These are phyloP conservation scores for Dissophora globulifera DNA, from an alignment of 192 early-diverging fungal species.

Conservation along the genomic window DNA sequence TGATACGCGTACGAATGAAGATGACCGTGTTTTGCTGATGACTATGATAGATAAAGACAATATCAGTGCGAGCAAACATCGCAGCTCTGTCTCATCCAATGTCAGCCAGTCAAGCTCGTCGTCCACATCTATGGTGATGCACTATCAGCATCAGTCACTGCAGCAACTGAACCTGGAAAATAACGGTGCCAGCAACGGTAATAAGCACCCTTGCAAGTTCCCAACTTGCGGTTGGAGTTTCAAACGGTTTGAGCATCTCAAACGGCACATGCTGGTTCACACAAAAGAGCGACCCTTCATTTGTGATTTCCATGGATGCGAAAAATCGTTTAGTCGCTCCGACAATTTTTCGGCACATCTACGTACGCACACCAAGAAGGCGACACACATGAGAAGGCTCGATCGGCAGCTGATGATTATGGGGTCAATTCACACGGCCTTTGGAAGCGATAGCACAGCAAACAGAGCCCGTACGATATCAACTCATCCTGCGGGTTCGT, in stretches of 20 bases:
- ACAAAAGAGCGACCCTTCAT: conserved; percentile 77
- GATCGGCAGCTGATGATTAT: conserved; percentile 27
- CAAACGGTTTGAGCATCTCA: conserved; percentile 85
- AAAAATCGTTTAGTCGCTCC: conserved; percentile 81
- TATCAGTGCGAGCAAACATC: conserved; percentile 26
- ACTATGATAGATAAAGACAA: no score
- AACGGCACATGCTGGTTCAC: conserved; percentile 82
- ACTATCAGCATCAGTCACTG: no score
- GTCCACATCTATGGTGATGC: no score
- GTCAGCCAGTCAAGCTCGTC: conserved; percentile 30
- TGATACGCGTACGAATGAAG: no score
- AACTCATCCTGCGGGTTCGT: no score
- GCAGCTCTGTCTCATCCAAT: conserved; percentile 40
- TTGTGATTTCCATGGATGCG: conserved; percentile 76
- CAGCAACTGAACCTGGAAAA: no score
- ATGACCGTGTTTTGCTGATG: no score
- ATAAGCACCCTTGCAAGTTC: conserved; percentile 55
- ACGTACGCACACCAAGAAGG: conserved; percentile 67
- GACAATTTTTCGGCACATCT: conserved; percentile 82
- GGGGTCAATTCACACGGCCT: conserved; percentile 30
- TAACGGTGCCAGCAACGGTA: conserved; percentile 6
- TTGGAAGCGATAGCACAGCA: conserved; percentile 5
- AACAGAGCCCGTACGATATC: no score
- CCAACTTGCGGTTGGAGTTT: conserved; percentile 66
- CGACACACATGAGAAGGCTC: conserved; percentile 27